Base-by-base conservation (phyloP, 2,329 filamentous ascomycete species). In the Nakataea oryzae region DNA sequence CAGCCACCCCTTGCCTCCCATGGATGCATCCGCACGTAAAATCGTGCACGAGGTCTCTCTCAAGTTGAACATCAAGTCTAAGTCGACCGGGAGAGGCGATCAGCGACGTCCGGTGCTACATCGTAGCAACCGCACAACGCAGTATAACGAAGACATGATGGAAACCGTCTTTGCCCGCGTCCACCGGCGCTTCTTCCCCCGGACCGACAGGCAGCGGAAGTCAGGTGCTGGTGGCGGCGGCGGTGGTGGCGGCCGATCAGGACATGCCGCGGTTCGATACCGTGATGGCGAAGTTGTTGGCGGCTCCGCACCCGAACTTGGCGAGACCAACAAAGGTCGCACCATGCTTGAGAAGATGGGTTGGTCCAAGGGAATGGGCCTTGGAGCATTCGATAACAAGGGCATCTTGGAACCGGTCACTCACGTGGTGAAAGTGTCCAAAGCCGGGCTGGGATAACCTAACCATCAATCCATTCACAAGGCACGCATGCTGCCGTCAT, bases 261-360 rank as follows among this genome's bases (percentile, higher is more conserved):
- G 71, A 65, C 71, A 70, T 62, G 69, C 72, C 3, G 81, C 78
- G 12, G 81, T 82, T 14, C 81, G 79, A 1, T 91, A 95, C 67
- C 84, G 83, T 64, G 90, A 97, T 69, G 95, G 95, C 24, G 93
- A 97, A 66, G 78, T 96, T 30, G 92, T 97, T 2, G 95, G 93
- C 58, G 91, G 84, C 1, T 85, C 86, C 58, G 93, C 93, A 1
- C 90, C 92, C 13, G 93, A 96, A 72, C 81, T 99, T 34, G 90
- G 90, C 1, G 78, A 80, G 5, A 89, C 89, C 61, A 97, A 96
- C 72, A 91, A 86, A 67, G 95, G 95, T 13, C 84, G 91, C 60
- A 85, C 86, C 3, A 90, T 99, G 86, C 76, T 99, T 66, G 91
- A 96, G 76, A 97, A 95, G 76, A 97, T 97, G 95, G 95, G 95